Evolutionary conservation across 2,329 filamentous ascomycete genomes (phyloP), one percentile per base, ranked within the genome.

Genomic region (Onygenales sp.): DNA sequence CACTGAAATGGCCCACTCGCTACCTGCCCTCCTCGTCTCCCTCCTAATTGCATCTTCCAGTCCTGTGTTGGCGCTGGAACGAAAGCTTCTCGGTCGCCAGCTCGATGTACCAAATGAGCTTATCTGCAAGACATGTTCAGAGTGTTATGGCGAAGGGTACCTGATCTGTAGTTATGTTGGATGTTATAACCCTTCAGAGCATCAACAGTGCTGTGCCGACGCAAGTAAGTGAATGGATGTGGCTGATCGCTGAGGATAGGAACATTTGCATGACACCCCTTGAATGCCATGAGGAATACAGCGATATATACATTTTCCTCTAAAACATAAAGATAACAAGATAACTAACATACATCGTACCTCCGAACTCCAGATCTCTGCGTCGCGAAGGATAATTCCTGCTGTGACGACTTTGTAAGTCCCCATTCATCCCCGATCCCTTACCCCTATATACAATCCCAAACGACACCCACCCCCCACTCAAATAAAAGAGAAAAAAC

Each of bases 111-210:
- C 39, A 4, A 34, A 34, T 13, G 34, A 27, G 10, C 48, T 50
- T 21, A 50, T 34, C 13, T 50, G 48, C 48, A 50, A 50, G 48
- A 50, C 52, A n/a, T 53, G 52, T 39, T 31, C 45, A n/a, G 46
- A 53, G n/a, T 53, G 52, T 14, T 53, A 42, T 44, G 52, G 52
- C n/a, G 11, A 39, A 2, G 52, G 46, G 9, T 33, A 44, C 34
- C 27, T 53, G 6, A 53, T 53, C 11, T 53, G 52, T 34, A 36
- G 36, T 27, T 13, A 11, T 3, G 17, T 42, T 11, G 52, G 45
- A 4, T 53, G 52, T 14, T 53, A 42, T 34, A 51, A 53, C 37
- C 52, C 52, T 8, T n/a, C 31, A 11, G 27, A 31, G 37, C 17
- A 39, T 1, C 34, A 53, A n/a, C 52, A 53, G n/a, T 53, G 52